Evolutionary conservation across 352 stramenopile genomes (phyloP), one percentile per base, ranked within the genome.

Genomic region (Globisporangium acanthophoron): DNA sequence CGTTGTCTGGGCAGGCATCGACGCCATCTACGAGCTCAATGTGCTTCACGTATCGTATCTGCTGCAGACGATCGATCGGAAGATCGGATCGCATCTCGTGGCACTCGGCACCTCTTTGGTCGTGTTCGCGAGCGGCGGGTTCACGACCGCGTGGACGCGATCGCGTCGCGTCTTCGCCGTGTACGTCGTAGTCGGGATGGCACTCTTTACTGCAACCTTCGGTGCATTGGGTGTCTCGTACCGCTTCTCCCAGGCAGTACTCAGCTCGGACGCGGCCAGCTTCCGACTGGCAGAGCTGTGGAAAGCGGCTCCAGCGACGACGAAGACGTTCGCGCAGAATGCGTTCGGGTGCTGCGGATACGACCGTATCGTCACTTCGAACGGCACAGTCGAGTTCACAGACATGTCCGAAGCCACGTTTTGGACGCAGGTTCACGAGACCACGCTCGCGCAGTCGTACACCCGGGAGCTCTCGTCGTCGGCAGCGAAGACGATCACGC

Each of bases 41-140:
- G 70, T 92, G 33, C 64, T 90, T 15, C 78, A 87, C 49, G 50
- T 89, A 1, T 85, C 82, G 47, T 76, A 77, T 29, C 31, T 89
- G 29, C 50, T 90, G 12, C 69, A 65, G 1, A 69, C 80, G 4
- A 80, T 88, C 48, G 76, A 88, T 46, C 74, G 69, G 15, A 66
- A 73, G 40, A 53, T 88, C 37, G 76, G 74, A 5, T 56, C 78
- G 0, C 88, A 88, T 31, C 54, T 89, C 24, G 56, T 85, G 2
- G 41, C 56, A 1, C 54, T 74, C 5, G 82, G 82, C n/a, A 60
- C 58, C 6, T 43, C 40, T 0, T 56, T 92, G n/a, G 56, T 68
- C 9, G 24, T 70, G 0, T 83, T 85, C 37, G 73, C 72, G 0
- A 8, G 56, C 5, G 39, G 74, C 6, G 74, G 79, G 0, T 49